Evolutionary conservation across 1,284 basidiomycete species (phyloP).

Genomic region (Cystobasidium sp.): DNA sequence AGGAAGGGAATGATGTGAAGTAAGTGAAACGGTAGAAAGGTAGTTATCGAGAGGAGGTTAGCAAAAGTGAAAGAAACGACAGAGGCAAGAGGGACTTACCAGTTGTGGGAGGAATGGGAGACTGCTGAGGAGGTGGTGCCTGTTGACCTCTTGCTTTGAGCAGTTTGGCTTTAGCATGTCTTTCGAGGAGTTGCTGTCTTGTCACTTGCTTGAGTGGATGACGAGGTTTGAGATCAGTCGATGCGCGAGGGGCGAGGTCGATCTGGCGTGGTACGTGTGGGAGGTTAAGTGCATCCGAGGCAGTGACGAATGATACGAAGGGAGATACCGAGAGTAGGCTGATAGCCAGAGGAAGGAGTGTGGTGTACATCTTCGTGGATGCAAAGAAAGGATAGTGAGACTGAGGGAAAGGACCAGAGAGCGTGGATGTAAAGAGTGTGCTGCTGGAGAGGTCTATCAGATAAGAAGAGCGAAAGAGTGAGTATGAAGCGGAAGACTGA

Average conservation of each 20-base stretch:
- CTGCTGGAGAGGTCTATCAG: neutral
- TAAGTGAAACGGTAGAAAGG: too few relatives aligned
- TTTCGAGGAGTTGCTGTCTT: slow-evolving; percentile 10
- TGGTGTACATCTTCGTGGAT: neutral
- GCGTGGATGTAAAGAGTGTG: slow-evolving; percentile 1
- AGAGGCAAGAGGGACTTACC: neutral
- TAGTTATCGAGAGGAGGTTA: neutral
- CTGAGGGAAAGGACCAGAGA: neutral
- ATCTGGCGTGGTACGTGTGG: neutral
- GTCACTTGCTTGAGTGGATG: slow-evolving; percentile 11
- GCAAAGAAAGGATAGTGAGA: neutral
- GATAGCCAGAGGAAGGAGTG: neutral
- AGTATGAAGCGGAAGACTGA: neutral
- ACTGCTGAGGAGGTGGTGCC: slow-evolving; percentile 1
- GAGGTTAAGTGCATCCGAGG: neutral
- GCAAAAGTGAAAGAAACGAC: neutral
- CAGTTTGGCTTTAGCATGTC: neutral
- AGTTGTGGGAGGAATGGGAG: slow-evolving; percentile 3
- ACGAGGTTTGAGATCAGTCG: slow-evolving; percentile 4
- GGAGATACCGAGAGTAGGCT: neutral
- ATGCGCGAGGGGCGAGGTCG: neutral
- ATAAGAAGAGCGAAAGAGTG: neutral
- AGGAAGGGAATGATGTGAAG: neutral
- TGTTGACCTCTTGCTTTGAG: neutral
- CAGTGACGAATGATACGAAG: neutral